Conservation (phyloP, 225 moss, liverwort and hornwort genomes). For the Polytrichum formosum region DNA sequence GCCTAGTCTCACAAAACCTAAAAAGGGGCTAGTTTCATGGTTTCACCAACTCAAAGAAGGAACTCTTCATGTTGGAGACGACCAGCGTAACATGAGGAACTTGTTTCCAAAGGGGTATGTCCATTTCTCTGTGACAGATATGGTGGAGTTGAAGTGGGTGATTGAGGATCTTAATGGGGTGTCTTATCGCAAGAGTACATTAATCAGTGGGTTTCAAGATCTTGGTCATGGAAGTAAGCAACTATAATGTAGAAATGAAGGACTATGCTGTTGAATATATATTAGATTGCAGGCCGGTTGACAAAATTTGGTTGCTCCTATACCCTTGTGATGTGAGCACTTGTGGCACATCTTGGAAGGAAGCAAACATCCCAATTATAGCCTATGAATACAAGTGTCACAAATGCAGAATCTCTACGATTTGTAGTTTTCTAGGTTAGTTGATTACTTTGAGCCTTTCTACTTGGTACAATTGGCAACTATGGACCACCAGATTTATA, state of each 20-base stretch:
- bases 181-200: constrained; percentile 68
- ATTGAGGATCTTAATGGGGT: constrained; percentile 82
- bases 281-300: no score
- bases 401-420: no score
- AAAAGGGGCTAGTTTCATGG: constrained; percentile 63
- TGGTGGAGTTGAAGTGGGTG: constrained; percentile 87
- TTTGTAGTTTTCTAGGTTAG: no score
- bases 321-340: no score
- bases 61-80: constrained; percentile 59
- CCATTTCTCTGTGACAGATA: constrained; percentile 70
- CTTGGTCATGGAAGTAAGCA: constrained; percentile 37
- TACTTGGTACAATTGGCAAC: no score
- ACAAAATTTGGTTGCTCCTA: no score
- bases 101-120: constrained; percentile 43
- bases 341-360: no score
- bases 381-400: no score
- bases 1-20: constrained; percentile 15
- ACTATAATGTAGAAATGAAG: constrained; percentile 3
- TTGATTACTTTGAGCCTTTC: no score
- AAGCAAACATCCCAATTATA: no score
- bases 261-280: no score
- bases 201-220: constrained; percentile 68
- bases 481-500: no score
- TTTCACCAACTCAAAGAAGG: constrained; percentile 64
- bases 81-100: constrained; percentile 23